These are phyloP conservation scores for Populus tomentosa DNA, from an alignment of 441 rosid genomes.

Conservation along the genomic window DNA sequence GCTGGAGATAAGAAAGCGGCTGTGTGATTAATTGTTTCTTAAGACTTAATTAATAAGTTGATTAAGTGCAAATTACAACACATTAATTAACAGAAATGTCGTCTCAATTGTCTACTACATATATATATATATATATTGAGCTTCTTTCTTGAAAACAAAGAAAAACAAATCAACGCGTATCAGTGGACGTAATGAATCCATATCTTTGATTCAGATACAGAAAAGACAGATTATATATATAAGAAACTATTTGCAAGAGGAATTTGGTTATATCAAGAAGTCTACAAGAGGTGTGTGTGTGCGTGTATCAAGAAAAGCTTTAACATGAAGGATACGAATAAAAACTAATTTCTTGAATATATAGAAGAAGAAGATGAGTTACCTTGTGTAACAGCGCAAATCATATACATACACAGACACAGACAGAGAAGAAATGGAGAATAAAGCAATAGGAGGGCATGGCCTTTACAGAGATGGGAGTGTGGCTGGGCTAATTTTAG, in stretches of 20 bases:
- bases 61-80: not conserved
- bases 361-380: not conserved
- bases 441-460: not conserved
- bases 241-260: not conserved
- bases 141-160: constrained; percentile 18
- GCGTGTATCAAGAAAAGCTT: not conserved
- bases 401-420: not conserved
- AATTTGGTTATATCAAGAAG: not conserved
- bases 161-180: not conserved
- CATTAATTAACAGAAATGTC: not conserved
- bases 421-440: not conserved
- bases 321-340: not conserved
- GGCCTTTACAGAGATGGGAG: not conserved
- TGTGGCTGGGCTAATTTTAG: constrained; percentile 2
- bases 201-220: not conserved
- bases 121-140: too few relatives aligned
- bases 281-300: not conserved
- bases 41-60: not conserved
- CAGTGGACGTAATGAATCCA: not conserved
- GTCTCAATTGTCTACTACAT: not conserved
- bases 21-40: constrained; percentile 8
- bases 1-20: constrained; percentile 21
- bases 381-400: not conserved
- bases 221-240: not conserved
- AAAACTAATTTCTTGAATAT: not conserved